phyloP scores from a whole-genome alignment of 768 basidiomycete species.

The Sarcomyxa edulis region DNA sequence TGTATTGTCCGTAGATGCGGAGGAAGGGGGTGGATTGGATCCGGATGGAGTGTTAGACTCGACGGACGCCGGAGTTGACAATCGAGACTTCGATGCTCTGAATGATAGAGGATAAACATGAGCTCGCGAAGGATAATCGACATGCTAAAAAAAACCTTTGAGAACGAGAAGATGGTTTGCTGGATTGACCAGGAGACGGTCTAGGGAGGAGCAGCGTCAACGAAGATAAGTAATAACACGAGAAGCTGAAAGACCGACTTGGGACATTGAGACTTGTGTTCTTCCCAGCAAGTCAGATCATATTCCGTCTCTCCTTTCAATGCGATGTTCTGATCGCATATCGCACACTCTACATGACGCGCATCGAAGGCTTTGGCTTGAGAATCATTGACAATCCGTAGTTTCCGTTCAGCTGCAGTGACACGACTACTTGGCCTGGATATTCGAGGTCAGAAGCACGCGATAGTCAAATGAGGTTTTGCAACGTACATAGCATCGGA shows the following conservation, averaged over 20 bases:
- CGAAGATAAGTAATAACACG: background rate
- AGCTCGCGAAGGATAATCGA: background rate
- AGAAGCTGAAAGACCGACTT: conserved; percentile 11
- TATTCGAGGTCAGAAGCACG: background rate
- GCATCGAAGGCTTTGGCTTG: conserved; percentile 48
- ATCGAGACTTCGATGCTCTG: conserved; percentile 2
- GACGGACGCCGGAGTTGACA: conserved; percentile 8
- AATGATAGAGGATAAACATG: background rate
- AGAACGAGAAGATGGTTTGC: too few species aligned
- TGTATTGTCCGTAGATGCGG: conserved; percentile 34
- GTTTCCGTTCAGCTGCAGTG: conserved; percentile 56
- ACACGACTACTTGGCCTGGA: conserved; percentile 53
- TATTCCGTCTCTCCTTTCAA: conserved; percentile 52
- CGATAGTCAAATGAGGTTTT: conserved; percentile 4
- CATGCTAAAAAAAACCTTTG: background rate
- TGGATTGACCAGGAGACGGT: too few species aligned
- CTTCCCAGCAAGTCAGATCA: conserved; percentile 54
- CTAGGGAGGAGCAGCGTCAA: too few species aligned
- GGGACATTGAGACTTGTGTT: conserved; percentile 52
- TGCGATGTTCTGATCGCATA: conserved; percentile 40
- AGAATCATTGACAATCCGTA: conserved; percentile 58
- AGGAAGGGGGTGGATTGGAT: conserved; percentile 26
- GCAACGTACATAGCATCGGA: conserved; percentile 32
- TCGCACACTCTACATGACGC: conserved; percentile 42
- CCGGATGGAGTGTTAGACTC: conserved; percentile 12